Evolutionary conservation across 139 green algal species (phyloP).

Genomic region (Choricystis sp.): DNA sequence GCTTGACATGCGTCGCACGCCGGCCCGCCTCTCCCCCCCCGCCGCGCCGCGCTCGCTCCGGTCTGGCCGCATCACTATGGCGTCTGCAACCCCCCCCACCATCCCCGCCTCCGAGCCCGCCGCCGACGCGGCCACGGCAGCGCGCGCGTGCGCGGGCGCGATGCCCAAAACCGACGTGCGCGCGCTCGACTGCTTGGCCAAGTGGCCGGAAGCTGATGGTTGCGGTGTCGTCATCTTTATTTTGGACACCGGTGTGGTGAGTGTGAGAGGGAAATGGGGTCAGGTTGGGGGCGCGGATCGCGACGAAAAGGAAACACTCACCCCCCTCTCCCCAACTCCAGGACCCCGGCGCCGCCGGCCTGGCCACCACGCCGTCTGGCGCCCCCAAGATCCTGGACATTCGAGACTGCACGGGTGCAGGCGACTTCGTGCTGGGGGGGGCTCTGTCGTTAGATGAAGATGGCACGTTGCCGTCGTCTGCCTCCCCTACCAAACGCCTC

Average conservation of each 20-base stretch:
- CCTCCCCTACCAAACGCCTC: constrained; percentile 29
- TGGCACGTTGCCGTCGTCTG: constrained; percentile 34
- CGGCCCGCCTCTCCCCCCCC: no score
- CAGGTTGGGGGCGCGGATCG: no score
- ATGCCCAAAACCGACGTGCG: constrained; percentile 76
- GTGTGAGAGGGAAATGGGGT: no score
- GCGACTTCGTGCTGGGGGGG: constrained; percentile 69
- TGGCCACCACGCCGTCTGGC: constrained; percentile 63
- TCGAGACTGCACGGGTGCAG: constrained; percentile 67
- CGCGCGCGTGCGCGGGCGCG: constrained; percentile 7
- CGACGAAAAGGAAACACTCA: no score
- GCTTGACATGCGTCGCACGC: no score
- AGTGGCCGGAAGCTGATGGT: constrained; percentile 59
- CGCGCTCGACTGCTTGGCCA: constrained; percentile 37
- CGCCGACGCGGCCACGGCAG: no score
- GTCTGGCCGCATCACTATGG: no score
- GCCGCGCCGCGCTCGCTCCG: no score
- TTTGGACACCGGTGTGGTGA: constrained; percentile 74
- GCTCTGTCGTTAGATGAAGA: constrained; percentile 39
- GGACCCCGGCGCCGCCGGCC: constrained; percentile 50
- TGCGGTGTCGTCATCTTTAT: constrained; percentile 65
- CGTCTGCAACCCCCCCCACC: not conserved
- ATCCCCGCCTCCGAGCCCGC: no score
- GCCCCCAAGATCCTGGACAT: constrained; percentile 59
- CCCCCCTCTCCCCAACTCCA: no score